Evolutionary conservation across 495 filamentous ascomycete genomes (phyloP).

Genomic region (Penicillium alfredii): DNA sequence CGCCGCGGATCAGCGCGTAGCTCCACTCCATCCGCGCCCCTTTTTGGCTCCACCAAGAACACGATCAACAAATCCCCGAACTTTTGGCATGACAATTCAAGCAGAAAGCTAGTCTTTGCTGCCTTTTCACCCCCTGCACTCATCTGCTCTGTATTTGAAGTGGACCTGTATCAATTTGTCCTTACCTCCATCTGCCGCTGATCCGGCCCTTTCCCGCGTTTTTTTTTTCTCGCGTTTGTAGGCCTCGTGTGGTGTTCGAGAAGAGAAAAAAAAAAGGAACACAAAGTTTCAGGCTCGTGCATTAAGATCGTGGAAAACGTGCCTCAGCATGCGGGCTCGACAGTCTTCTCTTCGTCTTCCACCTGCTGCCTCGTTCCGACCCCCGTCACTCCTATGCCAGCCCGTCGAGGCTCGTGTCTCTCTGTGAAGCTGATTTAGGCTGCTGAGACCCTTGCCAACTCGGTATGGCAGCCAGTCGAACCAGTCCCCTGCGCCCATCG

Average conservation of each 20-base stretch:
- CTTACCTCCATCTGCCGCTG: conserved; percentile 8
- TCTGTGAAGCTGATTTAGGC: conserved; percentile 13
- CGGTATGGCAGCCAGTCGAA: conserved; percentile 36
- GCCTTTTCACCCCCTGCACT: too few species aligned
- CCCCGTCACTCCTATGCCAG: conserved; percentile 19
- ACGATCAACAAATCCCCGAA: conserved; percentile 11
- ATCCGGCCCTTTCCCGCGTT: conserved; percentile 3
- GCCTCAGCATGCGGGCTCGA: conserved; percentile 30
- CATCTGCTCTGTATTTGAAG: too few species aligned
- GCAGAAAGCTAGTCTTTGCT: too few species aligned
- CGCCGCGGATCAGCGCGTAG: conserved; percentile 13
- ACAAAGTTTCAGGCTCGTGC: too few species aligned
- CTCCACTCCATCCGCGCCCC: conserved; percentile 14
- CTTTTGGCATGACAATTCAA: too few species aligned
- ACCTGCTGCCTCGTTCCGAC: conserved; percentile 17
- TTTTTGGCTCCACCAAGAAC: conserved; percentile 15
- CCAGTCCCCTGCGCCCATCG: conserved; percentile 21
- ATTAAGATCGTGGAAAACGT: conserved; percentile 5
- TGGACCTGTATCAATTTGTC: too few species aligned
- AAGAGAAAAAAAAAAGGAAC: too few species aligned
- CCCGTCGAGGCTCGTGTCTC: conserved; percentile 10
- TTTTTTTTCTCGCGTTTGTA: too few species aligned
- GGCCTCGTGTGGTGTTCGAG: too few species aligned
- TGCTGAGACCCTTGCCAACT: conserved; percentile 8
- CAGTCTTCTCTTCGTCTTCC: conserved; percentile 19